Evolutionary conservation across 208 protist species (phyloP).

Genomic region (Trypanosoma boissoni): DNA sequence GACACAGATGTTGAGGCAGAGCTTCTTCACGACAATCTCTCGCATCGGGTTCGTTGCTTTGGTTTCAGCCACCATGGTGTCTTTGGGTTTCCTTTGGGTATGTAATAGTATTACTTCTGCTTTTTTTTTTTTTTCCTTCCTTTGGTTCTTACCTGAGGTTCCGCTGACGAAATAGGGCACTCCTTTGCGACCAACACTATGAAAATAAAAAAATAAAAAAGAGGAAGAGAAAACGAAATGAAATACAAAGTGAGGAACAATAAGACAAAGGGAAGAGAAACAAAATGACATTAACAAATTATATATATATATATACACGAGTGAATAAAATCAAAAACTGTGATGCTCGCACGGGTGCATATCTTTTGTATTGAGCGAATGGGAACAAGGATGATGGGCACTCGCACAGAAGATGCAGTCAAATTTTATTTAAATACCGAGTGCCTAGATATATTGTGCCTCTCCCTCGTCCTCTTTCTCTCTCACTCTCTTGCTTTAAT

Average conservation of each 20-base stretch:
- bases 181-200: constrained; percentile 16
- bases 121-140: not conserved
- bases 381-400: no score
- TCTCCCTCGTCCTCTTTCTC: not conserved
- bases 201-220: not conserved
- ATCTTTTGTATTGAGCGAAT: no score
- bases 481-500: no score
- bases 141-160: no score
- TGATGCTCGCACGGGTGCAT: no score
- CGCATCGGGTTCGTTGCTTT: constrained; percentile 96
- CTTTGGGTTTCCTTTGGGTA: no score
- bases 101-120: no score
- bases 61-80: constrained; percentile 79
- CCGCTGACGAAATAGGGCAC: constrained; percentile 7
- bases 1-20: constrained; percentile 99
- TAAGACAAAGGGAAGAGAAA: not conserved
- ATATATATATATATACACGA: no score
- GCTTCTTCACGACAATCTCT: constrained; percentile 98
- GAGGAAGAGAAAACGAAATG: constrained; percentile 11
- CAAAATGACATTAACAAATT: not conserved
- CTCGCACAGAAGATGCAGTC: no score
- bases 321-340: no score
- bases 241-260: not conserved
- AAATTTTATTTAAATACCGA: no score
- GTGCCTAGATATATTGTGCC: not conserved